These are phyloP conservation scores for Fusarium sp. DNA, from an alignment of 2,329 filamentous ascomycete genomes.

Conservation along the genomic window DNA sequence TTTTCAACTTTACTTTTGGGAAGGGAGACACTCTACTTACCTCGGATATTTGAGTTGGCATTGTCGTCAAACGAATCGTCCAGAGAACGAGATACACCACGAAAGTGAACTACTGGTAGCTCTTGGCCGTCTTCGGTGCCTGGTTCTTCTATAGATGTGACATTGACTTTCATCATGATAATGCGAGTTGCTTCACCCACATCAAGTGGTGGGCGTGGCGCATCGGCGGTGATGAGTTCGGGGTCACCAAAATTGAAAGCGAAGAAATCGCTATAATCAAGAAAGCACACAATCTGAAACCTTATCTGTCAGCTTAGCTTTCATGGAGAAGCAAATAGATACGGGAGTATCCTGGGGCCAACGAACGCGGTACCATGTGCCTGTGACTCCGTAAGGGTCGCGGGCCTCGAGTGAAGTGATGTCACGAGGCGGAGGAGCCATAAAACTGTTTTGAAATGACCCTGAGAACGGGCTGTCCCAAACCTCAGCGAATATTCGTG, in stretches of 20 bases:
- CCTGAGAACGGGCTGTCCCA: constrained; percentile 68
- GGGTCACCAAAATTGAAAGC: constrained; percentile 72
- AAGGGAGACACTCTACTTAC: constrained; percentile 51
- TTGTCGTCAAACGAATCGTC: constrained; percentile 75
- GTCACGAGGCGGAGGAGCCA: constrained; percentile 50
- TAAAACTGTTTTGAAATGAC: constrained; percentile 61
- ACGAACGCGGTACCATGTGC: constrained; percentile 75
- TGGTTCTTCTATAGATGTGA: constrained; percentile 69
- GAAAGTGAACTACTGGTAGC: constrained; percentile 74
- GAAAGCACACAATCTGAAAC: constrained; percentile 56
- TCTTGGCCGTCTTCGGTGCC: constrained; percentile 65
- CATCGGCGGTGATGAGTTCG: constrained; percentile 52
- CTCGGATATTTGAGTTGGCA: constrained; percentile 72
- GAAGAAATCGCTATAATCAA: constrained; percentile 78
- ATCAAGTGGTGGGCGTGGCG: constrained; percentile 63
- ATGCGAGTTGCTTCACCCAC: constrained; percentile 75
- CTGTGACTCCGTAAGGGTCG: constrained; percentile 77
- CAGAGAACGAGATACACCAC: constrained; percentile 68
- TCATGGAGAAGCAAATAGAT: background rate
- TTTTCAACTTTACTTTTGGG: background rate
- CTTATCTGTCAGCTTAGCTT: constrained; percentile 27
- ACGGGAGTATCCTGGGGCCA: background rate
- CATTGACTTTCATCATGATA: constrained; percentile 73
- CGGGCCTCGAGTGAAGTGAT: constrained; percentile 57
- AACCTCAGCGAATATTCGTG: constrained; percentile 59